Base-by-base conservation (phyloP, 2,329 filamentous ascomycete species). In the Magnaporthales sp. region DNA sequence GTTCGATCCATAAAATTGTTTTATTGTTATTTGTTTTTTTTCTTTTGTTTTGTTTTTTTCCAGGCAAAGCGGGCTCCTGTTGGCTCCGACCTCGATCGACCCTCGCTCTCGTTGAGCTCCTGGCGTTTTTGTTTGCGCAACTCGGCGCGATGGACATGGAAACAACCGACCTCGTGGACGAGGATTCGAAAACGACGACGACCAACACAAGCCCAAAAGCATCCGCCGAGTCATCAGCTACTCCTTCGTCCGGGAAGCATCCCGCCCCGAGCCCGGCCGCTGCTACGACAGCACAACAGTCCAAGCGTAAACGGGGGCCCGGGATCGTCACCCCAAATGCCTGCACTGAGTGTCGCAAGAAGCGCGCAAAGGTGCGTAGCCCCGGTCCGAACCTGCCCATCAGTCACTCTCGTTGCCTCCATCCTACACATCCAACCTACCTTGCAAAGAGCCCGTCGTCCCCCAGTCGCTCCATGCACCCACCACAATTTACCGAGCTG, bases 291-390 rank as follows among this genome's bases (percentile, higher is more conserved):
- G 2, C 38, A 11, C 27, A 54, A n/a, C 64, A 65, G 22, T 82
- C 82, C 3, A 87, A 86, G 72, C 78, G 84, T 19, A 79, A 82
- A 63, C 80, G 85, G 63, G 85, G 84, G 1, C 72, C 84, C 4
- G 85, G 85, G 22, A 76, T 86, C 1, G 84, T 87, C 13, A 87
- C 85, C 4, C 83, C 83, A 58, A 87, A 86, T 74, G 85, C 85
- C 27, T 87, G 85, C 72, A 86, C 83, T 22, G 85, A 87, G 72
- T 87, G 85, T 71, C 81, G 84, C 66, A 87, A 86, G 76, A 87
- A 86, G 75, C 83, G 85, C 67, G 84, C 85, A 70, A 87, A 87
- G 80, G 84, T 85, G 76, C 38, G 67, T 51, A 1, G 24, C 32
- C 13, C 31, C 19, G n/a, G 22, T 22, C 29, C 27, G n/a, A 19